Percentiles rank a stretch among this genome's conserved stretches.
Conservation (phyloP, 805 yeast species). For the Metschnikowia gelsemii region DNA sequence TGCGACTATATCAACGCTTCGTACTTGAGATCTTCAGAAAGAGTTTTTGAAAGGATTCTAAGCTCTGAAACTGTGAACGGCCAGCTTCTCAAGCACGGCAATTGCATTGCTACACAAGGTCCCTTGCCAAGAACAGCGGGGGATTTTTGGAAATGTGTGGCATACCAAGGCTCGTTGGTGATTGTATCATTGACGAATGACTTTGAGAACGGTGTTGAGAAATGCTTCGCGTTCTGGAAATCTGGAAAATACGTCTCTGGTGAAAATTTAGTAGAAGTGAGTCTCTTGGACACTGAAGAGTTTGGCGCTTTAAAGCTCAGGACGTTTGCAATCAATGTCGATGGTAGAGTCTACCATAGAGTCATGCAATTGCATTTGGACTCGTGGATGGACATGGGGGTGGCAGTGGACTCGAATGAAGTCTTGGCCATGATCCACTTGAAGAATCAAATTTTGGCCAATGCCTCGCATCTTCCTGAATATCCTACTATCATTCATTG, state of each 20-base stretch:
- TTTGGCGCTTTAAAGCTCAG: slow-evolving; percentile 19
- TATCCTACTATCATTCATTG: slow-evolving; percentile 61
- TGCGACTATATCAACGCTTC: slow-evolving; percentile 85
- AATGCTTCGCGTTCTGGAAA: slow-evolving; percentile 79
- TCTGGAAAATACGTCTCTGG: slow-evolving; percentile 49
- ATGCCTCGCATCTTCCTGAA: slow-evolving; percentile 6
- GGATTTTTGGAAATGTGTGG: slow-evolving; percentile 82
- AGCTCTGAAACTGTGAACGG: slow-evolving; percentile 5
- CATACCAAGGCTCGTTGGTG: slow-evolving; percentile 60
- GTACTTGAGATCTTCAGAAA: slow-evolving; percentile 42
- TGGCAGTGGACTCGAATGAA: slow-evolving; percentile 54
- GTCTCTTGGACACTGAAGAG: slow-evolving; percentile 23
- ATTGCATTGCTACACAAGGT: slow-evolving; percentile 85
- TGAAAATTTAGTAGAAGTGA: slow-evolving; percentile 25
- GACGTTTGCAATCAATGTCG: slow-evolving; percentile 17
- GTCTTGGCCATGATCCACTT: slow-evolving; percentile 47
- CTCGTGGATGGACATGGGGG: slow-evolving; percentile 84
- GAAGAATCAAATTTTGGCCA: slow-evolving; percentile 24
- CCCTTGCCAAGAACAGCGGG: slow-evolving; percentile 72
- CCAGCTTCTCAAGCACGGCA: slow-evolving; percentile 14
- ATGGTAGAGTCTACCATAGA: slow-evolving; percentile 30
- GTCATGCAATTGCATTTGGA: slow-evolving; percentile 74
- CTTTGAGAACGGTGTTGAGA: slow-evolving; percentile 71
- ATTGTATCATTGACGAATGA: slow-evolving; percentile 76
- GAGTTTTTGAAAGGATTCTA: background rate